Evolutionary conservation across 805 yeast genomes (phyloP).

Genomic region (Kazachstania taianensis): DNA sequence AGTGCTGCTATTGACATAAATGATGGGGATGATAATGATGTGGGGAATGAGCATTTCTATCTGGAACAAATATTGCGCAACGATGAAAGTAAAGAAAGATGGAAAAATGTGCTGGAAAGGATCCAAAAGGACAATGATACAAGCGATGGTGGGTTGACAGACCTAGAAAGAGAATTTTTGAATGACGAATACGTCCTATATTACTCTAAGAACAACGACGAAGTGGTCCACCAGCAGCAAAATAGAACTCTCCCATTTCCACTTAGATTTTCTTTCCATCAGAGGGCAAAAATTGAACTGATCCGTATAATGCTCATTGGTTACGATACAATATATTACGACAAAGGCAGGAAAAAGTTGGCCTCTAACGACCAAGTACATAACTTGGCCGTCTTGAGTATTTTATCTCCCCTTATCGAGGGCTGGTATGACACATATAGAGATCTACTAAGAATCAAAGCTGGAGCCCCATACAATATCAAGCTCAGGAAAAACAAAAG

Average conservation of each 20-base stretch:
- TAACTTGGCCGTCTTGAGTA: slow-evolving; percentile 58
- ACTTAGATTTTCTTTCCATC: slow-evolving; percentile 50
- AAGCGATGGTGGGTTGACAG: slow-evolving; percentile 11
- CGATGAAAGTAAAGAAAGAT: slow-evolving; percentile 18
- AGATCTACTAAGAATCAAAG: slow-evolving; percentile 41
- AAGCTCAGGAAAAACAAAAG: slow-evolving; percentile 22
- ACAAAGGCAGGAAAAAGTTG: slow-evolving; percentile 38
- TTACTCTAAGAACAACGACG: slow-evolving; percentile 11
- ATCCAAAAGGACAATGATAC: slow-evolving; percentile 6
- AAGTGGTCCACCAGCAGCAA: slow-evolving; percentile 4
- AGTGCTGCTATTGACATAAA: slow-evolving; percentile 17
- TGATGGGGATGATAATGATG: slow-evolving; percentile 29
- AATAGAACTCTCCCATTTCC: slow-evolving; percentile 11
- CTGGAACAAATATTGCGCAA: slow-evolving; percentile 21
- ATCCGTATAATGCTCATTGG: slow-evolving; percentile 72
- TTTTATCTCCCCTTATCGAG: slow-evolving; percentile 66
- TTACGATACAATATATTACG: slow-evolving; percentile 72
- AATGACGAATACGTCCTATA: slow-evolving; percentile 27
- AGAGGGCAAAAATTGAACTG: slow-evolving; percentile 71
- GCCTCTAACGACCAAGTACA: slow-evolving; percentile 43
- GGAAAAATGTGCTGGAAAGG: slow-evolving; percentile 14
- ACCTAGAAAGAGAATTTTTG: slow-evolving; percentile 24
- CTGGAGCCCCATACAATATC: slow-evolving; percentile 25
- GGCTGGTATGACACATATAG: slow-evolving; percentile 66
- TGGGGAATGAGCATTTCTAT: slow-evolving; percentile 27